Evolutionary conservation across 2,329 filamentous ascomycete species (phyloP).

Genomic region (Lachnellula hyalina): DNA sequence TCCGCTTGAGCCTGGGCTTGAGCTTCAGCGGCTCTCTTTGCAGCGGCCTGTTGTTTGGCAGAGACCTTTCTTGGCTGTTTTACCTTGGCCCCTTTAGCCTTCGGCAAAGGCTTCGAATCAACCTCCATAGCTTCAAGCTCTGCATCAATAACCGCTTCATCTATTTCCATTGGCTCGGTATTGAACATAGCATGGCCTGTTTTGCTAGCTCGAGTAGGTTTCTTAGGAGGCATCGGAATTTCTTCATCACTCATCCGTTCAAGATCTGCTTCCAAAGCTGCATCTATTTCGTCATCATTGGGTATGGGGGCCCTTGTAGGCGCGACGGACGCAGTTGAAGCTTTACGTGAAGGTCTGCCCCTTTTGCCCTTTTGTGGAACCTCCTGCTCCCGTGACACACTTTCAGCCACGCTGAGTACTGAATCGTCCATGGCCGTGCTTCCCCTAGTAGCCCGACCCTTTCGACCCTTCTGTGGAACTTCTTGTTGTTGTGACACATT

Average conservation of each 20-base stretch:
- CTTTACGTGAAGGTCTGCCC: slow-evolving; percentile 41
- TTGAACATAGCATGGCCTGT: slow-evolving; percentile 24
- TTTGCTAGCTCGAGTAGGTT: slow-evolving; percentile 13
- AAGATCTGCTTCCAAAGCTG: slow-evolving; percentile 59
- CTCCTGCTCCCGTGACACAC: slow-evolving; percentile 27
- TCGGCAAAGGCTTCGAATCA: slow-evolving; percentile 26
- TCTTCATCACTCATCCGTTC: slow-evolving; percentile 53
- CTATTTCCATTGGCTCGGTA: slow-evolving; percentile 19
- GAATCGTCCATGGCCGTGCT: slow-evolving; percentile 36
- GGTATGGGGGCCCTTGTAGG: slow-evolving; percentile 43
- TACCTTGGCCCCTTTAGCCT: slow-evolving; percentile 26
- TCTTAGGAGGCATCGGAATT: slow-evolving; percentile 16
- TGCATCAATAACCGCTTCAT: slow-evolving; percentile 28
- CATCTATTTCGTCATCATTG: slow-evolving; percentile 61
- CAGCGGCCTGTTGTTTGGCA: slow-evolving; percentile 27
- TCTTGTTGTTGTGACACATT: slow-evolving; percentile 27
- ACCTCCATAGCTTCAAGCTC: slow-evolving; percentile 28
- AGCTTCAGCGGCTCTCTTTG: slow-evolving; percentile 21
- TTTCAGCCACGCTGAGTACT: slow-evolving; percentile 41
- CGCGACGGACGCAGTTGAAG: slow-evolving; percentile 41
- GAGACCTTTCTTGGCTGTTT: slow-evolving; percentile 28
- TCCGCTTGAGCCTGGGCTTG: slow-evolving; percentile 16
- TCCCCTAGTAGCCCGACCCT: slow-evolving; percentile 33
- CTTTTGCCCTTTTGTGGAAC: slow-evolving; percentile 49
- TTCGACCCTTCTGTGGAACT: slow-evolving; percentile 45